Evolutionary conservation across 2,329 filamentous ascomycete genomes (phyloP).

Genomic region (Thermochaetoides dissita): DNA sequence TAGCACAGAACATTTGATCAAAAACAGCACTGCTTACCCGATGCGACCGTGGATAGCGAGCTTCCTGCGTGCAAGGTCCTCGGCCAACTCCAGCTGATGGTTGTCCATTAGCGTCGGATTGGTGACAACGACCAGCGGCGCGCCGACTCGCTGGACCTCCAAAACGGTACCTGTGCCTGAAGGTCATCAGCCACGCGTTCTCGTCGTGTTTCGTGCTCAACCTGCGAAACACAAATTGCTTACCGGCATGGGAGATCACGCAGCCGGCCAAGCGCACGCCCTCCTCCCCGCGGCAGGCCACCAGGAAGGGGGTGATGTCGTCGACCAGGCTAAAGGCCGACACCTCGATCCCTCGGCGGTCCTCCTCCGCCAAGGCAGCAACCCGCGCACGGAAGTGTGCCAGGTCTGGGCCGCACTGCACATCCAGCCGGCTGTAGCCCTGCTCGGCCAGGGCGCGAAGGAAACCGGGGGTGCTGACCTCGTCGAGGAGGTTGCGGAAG

Average conservation of each 20-base stretch:
- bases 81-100: conserved; percentile 78
- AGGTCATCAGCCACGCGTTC: too few species aligned
- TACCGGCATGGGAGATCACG: conserved; percentile 82
- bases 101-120: conserved; percentile 74
- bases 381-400: conserved; percentile 32
- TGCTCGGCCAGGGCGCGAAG: conserved; percentile 42
- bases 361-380: conserved; percentile 13
- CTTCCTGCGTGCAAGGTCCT: conserved; percentile 56
- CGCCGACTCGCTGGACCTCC: conserved; percentile 58
- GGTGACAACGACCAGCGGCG: conserved; percentile 78
- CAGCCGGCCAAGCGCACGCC: conserved; percentile 47
- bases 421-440: conserved; percentile 55
- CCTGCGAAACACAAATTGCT: conserved; percentile 10
- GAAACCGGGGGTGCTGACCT: conserved; percentile 49
- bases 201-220: too few species aligned
- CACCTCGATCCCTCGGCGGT: conserved; percentile 32
- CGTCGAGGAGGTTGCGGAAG: conserved; percentile 58
- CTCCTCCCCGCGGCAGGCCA: conserved; percentile 32
- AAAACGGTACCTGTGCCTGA: conserved; percentile 74
- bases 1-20: neutral
- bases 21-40: conserved; percentile 32
- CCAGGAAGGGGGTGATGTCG: conserved; percentile 47
- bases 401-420: conserved; percentile 70
- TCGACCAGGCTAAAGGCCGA: conserved; percentile 53
- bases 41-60: conserved; percentile 63